Percentiles rank a stretch among this genome's conserved stretches.
phyloP scores from a whole-genome alignment of 768 basidiomycete genomes.

The Floccularia luteovirens region DNA sequence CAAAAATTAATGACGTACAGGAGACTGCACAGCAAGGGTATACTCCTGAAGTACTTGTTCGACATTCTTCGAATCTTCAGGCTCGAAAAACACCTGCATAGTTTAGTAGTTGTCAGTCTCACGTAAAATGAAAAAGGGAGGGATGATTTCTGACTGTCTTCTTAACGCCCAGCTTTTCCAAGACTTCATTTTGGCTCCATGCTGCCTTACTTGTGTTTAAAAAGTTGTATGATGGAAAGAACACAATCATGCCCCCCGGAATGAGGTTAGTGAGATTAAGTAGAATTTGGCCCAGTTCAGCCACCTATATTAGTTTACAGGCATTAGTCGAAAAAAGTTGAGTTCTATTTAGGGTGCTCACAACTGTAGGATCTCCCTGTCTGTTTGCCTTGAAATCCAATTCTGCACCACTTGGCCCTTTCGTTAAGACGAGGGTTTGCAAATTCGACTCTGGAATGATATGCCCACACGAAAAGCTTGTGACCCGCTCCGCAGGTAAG shows the following conservation, averaged over 20 bases:
- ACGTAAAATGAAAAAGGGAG: background rate
- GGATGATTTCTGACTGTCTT: conserved; percentile 53
- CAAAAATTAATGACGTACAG: conserved; percentile 5
- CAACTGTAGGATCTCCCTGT: conserved; percentile 56
- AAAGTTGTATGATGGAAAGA: conserved; percentile 89
- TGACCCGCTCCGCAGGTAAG: conserved; percentile 52
- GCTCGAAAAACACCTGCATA: conserved; percentile 81
- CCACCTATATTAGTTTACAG: conserved; percentile 36
- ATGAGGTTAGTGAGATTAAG: conserved; percentile 74
- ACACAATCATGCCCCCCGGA: conserved; percentile 87
- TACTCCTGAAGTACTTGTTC: conserved; percentile 75
- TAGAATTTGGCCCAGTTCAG: conserved; percentile 79
- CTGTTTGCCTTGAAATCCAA: conserved; percentile 79
- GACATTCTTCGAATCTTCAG: conserved; percentile 62
- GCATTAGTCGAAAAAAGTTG: background rate
- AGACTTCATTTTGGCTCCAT: conserved; percentile 58
- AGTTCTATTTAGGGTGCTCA: conserved; percentile 30
- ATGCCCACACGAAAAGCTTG: conserved; percentile 86
- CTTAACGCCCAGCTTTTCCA: conserved; percentile 57
- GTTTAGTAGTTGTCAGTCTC: conserved; percentile 3
- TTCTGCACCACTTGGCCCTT: conserved; percentile 65
- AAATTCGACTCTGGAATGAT: conserved; percentile 81
- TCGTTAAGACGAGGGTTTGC: conserved; percentile 63
- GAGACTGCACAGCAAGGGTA: conserved; percentile 33
- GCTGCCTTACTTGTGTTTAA: conserved; percentile 54